A percentile compares a stretch with the other conserved stretches of the same genome.
Evolutionary conservation across 1,284 basidiomycete genomes (phyloP).

Genomic region (Irpex lacteus): DNA sequence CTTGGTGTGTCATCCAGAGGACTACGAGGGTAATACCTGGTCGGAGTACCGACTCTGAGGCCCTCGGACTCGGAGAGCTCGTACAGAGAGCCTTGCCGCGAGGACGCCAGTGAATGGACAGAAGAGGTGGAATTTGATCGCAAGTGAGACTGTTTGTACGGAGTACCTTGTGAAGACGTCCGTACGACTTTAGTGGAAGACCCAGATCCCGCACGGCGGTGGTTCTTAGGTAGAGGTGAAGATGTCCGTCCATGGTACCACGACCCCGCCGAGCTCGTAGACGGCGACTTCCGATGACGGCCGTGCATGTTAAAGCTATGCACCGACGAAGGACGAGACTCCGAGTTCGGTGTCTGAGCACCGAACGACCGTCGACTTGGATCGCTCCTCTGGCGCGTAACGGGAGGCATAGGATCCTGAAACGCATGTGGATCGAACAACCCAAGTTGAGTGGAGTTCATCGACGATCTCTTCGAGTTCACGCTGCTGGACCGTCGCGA

Average conservation of each 20-base stretch:
- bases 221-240: constrained; percentile 69
- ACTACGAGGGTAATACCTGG: constrained; percentile 38
- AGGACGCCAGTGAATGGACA: constrained; percentile 66
- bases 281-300: constrained; percentile 71
- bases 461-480: constrained; percentile 73
- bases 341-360: constrained; percentile 75
- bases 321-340: constrained; percentile 75
- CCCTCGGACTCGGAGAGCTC: constrained; percentile 68
- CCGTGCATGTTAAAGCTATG: constrained; percentile 58
- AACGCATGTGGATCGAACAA: constrained; percentile 52
- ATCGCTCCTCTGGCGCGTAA: constrained; percentile 40
- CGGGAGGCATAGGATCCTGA: constrained; percentile 39
- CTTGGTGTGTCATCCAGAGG: constrained; percentile 53
- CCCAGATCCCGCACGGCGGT: constrained; percentile 68
- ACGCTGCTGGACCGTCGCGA: constrained; percentile 80
- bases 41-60: constrained; percentile 51
- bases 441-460: constrained; percentile 59
- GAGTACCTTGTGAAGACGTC: constrained; percentile 46
- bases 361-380: constrained; percentile 64
- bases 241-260: constrained; percentile 53
- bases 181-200: constrained; percentile 77
- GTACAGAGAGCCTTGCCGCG: constrained; percentile 71
- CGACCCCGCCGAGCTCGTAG: constrained; percentile 70
- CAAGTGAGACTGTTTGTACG: constrained; percentile 43
- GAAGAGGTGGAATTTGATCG: constrained; percentile 75